Evolutionary conservation across 2,329 filamentous ascomycete genomes (phyloP), one percentile per base, ranked within the genome.

Genomic region (Chrysosporium queenslandicum): DNA sequence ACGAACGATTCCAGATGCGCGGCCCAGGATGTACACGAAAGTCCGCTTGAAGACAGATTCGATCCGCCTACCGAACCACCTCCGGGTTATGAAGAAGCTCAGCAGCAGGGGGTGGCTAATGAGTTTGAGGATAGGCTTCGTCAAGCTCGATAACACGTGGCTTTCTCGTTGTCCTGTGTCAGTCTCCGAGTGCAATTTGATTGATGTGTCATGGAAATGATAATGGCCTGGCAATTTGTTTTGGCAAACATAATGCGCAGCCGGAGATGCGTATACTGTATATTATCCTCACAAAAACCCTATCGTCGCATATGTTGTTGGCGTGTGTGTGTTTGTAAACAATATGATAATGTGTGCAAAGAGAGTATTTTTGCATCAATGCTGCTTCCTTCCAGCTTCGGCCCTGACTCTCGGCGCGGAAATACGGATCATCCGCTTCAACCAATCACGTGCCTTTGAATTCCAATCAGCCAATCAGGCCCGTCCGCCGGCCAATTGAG

Each of bases 71-170:
- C 69, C 41, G 90, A 92, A 64, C 88, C 90, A 4, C 91, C 91
- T 45, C 91, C 91, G 46, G 86, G 82, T 32, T 97, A 97, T 64
- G 89, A 96, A 62, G 88, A 95, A 67, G 86, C 87, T 25, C 91
- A 96, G 68, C 82, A 88, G 64, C 81, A 87, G 59, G 86, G 85
- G 55, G 76, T 90, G 58, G 83, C 84, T 42, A 79, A 85, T 56
- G 86, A 86, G 59, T 75, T 87, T 40, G 86, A 91, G 63, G 75
- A 77, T 56, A 75, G 77, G 59, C 71, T 68, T 52, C 67, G 64
- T 43, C 59, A 60, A 41, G 58, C 59, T 42, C 65, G 60, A 48
- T 68, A 42, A 52, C 9, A 6, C 5, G 23, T 40, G n/a, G 20
- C 1, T n/a, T 18, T 37, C 18, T 14, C n/a, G n/a, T 29, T 39